A percentile compares a stretch with the other conserved stretches of the same genome.
Conservation (phyloP, 495 filamentous ascomycete genomes). For the Ascobolus immersus region DNA sequence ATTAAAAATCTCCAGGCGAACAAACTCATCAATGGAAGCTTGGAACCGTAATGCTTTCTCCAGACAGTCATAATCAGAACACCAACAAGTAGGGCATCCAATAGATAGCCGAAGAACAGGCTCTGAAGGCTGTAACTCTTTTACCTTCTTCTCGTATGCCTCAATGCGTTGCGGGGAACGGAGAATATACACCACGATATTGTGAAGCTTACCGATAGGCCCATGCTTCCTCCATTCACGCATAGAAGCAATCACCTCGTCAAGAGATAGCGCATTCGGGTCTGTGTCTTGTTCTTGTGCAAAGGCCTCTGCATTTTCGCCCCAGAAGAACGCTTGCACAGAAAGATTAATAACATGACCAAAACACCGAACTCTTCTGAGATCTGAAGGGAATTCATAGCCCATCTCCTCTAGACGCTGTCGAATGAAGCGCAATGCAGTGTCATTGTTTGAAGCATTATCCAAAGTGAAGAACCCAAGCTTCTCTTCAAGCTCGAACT, state of each 20-base stretch:
- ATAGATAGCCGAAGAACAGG: no score
- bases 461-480: slow-evolving; percentile 3
- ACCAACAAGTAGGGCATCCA: no score
- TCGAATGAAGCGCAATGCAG: neutral
- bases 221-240: neutral
- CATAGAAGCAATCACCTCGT: neutral
- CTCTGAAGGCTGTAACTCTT: no score
- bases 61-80: no score
- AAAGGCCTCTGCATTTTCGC: neutral
- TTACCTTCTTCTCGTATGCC: no score
- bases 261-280: neutral
- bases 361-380: neutral
- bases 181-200: neutral
- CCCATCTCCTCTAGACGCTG: neutral
- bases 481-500: slow-evolving; percentile 1
- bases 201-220: neutral
- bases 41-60: no score
- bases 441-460: neutral
- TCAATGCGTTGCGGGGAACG: neutral
- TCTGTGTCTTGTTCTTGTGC: neutral
- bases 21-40: no score
- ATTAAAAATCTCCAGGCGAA: no score
- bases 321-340: neutral
- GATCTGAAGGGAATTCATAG: neutral
- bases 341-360: neutral